Evolutionary conservation across 768 basidiomycete genomes (phyloP).

Genomic region (Macrolepiota albuminosa): DNA sequence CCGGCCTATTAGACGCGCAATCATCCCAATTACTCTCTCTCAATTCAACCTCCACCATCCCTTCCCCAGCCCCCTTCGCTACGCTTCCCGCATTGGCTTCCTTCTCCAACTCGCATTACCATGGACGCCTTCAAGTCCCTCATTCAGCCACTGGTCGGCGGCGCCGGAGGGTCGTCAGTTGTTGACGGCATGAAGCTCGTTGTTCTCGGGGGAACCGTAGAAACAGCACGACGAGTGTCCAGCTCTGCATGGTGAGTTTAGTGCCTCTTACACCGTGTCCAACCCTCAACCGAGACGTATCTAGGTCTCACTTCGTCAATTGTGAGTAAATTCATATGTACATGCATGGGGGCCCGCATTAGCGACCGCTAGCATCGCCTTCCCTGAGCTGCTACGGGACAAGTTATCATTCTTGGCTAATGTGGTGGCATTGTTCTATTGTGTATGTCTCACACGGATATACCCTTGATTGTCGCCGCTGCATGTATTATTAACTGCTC

Average conservation of each 20-base stretch:
- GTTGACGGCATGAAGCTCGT: constrained; percentile 90
- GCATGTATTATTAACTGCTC: constrained; percentile 10
- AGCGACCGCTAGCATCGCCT: neutral
- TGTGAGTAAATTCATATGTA: constrained; percentile 43
- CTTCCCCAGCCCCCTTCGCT: neutral
- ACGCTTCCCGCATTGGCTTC: constrained; percentile 20
- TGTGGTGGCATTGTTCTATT: neutral
- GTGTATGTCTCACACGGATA: neutral
- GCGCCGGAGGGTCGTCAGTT: constrained; percentile 70
- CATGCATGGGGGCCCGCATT: constrained; percentile 6
- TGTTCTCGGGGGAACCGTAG: constrained; percentile 82
- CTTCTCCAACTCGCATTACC: constrained; percentile 8
- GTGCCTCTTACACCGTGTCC: neutral
- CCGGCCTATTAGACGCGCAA: constrained; percentile 15
- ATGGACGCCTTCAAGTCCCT: constrained; percentile 84
- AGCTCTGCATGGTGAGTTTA: constrained; percentile 71
- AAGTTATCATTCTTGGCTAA: neutral
- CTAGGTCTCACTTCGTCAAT: constrained; percentile 82
- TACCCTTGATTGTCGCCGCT: neutral
- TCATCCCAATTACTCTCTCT: constrained; percentile 9
- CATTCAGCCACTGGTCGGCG: constrained; percentile 74
- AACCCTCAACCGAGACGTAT: neutral
- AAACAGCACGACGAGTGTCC: constrained; percentile 77
- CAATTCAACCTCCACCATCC: constrained; percentile 11
- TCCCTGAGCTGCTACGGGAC: neutral